These are phyloP conservation scores for Clarireedia monteithiana DNA, from an alignment of 2,329 filamentous ascomycete species.

Conservation along the genomic window DNA sequence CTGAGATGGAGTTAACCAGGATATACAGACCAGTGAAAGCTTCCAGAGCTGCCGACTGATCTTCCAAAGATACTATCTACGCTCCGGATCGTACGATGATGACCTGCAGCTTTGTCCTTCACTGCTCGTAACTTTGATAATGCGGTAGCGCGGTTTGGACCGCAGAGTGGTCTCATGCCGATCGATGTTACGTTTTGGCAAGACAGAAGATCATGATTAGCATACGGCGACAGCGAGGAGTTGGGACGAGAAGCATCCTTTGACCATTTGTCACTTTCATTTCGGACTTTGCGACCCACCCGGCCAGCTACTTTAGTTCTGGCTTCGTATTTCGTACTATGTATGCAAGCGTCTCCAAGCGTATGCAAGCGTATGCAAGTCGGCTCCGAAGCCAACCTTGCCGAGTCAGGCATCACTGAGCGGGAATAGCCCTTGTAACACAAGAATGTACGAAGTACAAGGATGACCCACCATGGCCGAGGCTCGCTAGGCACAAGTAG, in stretches of 20 bases:
- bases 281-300: no score
- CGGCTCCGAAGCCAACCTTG: not conserved
- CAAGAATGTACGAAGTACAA: not conserved
- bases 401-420: not conserved
- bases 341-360: no score
- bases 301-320: no score
- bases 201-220: not conserved
- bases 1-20: not conserved
- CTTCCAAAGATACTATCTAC: not conserved
- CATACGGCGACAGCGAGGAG: no score
- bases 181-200: not conserved
- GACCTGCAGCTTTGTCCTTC: not conserved
- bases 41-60: not conserved
- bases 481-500: not conserved
- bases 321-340: no score
- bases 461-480: slow-evolving; percentile 7
- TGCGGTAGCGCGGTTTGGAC: not conserved
- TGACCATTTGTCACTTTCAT: not conserved
- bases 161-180: not conserved
- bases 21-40: not conserved
- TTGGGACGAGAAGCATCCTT: not conserved
- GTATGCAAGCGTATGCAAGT: no score
- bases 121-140: not conserved
- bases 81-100: not conserved
- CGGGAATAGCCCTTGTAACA: not conserved